These are phyloP conservation scores for Fomitiporia mediterranea DNA, from an alignment of 1,284 basidiomycete genomes.

Conservation along the genomic window DNA sequence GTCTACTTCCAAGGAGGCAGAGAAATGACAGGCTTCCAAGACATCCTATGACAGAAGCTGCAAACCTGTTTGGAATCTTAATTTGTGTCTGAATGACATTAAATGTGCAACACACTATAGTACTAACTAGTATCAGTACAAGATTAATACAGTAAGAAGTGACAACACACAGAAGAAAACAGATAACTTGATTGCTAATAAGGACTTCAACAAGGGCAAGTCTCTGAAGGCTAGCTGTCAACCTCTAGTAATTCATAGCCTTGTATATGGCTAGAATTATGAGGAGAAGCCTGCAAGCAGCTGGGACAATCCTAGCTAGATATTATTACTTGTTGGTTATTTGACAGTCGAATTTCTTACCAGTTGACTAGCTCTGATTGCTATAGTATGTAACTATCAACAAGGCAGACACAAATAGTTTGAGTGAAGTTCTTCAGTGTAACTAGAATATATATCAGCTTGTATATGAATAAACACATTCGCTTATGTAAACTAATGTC, in stretches of 20 bases:
- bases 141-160: not conserved
- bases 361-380: not conserved
- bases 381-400: not conserved
- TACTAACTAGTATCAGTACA: not conserved
- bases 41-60: not conserved
- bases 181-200: not conserved
- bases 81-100: not conserved
- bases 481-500: not conserved
- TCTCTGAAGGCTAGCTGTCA: not conserved
- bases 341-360: not conserved
- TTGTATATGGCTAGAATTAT: conserved; percentile 1
- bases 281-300: not conserved
- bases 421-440: not conserved
- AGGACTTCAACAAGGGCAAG: not conserved
- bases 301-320: not conserved
- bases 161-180: not conserved
- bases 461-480: not conserved
- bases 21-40: not conserved
- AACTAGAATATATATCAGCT: not conserved
- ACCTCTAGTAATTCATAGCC: not conserved
- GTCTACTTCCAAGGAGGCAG: conserved; percentile 6
- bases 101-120: not conserved
- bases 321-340: not conserved
- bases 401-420: not conserved
- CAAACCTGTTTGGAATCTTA: not conserved